Conservation (phyloP, 257 asterid species). For the Penstemon newberryi region DNA sequence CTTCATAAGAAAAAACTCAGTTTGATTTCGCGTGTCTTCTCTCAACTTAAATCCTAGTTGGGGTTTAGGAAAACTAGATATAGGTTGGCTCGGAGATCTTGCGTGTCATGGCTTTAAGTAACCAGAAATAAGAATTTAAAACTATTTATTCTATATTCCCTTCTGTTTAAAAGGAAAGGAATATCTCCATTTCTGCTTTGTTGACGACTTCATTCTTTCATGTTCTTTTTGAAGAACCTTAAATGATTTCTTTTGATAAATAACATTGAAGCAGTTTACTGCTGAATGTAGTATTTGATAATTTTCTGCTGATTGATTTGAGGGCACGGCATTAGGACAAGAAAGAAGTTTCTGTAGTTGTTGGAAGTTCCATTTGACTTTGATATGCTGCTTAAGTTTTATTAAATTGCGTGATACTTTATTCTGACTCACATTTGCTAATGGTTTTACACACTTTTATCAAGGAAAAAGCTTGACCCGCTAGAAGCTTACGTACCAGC, state of each 20-base stretch:
- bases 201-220: not conserved
- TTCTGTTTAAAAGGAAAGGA: too few relatives aligned
- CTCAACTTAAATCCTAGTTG: not conserved
- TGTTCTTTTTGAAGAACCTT: not conserved
- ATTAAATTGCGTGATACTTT: not conserved
- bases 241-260: not conserved
- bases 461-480: slow-evolving; percentile 96
- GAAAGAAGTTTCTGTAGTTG: not conserved
- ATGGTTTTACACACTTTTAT: slow-evolving; percentile 11
- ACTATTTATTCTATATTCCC: too few relatives aligned
- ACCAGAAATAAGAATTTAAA: too few relatives aligned
- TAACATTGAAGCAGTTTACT: too few relatives aligned
- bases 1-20: not conserved
- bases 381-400: not conserved
- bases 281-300: not conserved
- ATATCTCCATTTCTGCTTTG: too few relatives aligned
- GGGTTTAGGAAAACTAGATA: not conserved
- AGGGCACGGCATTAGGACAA: not conserved
- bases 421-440: not conserved
- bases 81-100: not conserved
- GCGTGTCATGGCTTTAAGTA: too few relatives aligned
- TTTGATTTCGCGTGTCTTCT: not conserved
- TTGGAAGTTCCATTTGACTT: not conserved
- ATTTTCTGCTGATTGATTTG: slow-evolving; percentile 8
- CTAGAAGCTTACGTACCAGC: slow-evolving; percentile 90